These are phyloP conservation scores for Malassezia slooffiae DNA, from an alignment of 1,284 basidiomycete species.

Conservation along the genomic window DNA sequence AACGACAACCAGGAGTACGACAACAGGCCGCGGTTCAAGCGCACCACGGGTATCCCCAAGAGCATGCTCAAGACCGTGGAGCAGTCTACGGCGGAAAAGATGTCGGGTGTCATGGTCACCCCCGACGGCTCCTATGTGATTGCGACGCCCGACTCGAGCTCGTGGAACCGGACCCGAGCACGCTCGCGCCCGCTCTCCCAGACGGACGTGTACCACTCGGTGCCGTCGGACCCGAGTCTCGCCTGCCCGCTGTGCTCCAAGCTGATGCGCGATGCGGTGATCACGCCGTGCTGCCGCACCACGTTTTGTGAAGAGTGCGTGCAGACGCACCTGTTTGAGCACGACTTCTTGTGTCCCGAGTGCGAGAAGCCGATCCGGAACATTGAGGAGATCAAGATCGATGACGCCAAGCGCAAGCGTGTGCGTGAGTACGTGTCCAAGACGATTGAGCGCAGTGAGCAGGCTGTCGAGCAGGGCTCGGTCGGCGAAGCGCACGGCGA, in stretches of 20 bases:
- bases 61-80: constrained; percentile 95
- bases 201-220: constrained; percentile 37
- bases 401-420: constrained; percentile 32
- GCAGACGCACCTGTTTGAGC: constrained; percentile 41
- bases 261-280: constrained; percentile 34
- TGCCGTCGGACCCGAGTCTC: constrained; percentile 36
- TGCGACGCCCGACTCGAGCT: constrained; percentile 36
- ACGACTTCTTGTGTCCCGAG: constrained; percentile 44
- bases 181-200: constrained; percentile 35
- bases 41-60: constrained; percentile 93
- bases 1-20: constrained; percentile 91
- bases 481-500: constrained; percentile 24
- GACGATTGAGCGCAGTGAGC: constrained; percentile 37
- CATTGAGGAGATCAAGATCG: constrained; percentile 31
- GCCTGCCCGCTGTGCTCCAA: constrained; percentile 42
- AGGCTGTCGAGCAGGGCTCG: constrained; percentile 27
- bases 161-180: constrained; percentile 35
- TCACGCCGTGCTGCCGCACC: constrained; percentile 40
- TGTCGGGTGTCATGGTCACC: constrained; percentile 42
- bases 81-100: constrained; percentile 47
- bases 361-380: constrained; percentile 42
- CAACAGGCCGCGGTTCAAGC: constrained; percentile 85
- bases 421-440: constrained; percentile 39
- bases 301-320: constrained; percentile 45
- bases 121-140: constrained; percentile 44